Percentiles rank a stretch among this genome's conserved stretches.
phyloP scores from a whole-genome alignment of 306 rosid genomes.

The Trichosanthes truncata region DNA sequence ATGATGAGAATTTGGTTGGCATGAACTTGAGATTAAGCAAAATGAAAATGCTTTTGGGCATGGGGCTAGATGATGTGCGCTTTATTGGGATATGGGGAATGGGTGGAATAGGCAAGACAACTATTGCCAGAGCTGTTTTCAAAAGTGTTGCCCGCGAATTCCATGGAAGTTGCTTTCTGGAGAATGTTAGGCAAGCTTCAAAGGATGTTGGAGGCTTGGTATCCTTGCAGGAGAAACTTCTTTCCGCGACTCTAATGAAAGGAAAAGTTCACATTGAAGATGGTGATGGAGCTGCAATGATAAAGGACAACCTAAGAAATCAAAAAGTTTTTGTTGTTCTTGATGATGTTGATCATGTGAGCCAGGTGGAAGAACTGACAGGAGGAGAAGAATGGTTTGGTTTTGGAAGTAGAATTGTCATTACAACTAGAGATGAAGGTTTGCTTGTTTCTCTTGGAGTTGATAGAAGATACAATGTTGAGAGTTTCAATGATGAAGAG shows the following conservation, averaged over 20 bases:
- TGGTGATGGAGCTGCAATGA: not conserved
- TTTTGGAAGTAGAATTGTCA: conserved; percentile 7
- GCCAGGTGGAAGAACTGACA: not conserved
- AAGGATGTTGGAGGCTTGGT: not conserved
- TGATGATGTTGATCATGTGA: conserved; percentile 1
- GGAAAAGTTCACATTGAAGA: not conserved
- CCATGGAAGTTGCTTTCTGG: conserved; percentile 14
- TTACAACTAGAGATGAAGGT: conserved; percentile 11
- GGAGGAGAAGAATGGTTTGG: conserved; percentile 6
- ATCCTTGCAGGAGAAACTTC: conserved; percentile 16
- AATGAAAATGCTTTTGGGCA: not conserved
- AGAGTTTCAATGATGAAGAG: conserved; percentile 3
- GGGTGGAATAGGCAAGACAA: conserved; percentile 21
- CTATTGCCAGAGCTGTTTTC: conserved; percentile 7
- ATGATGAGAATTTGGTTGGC: conserved; percentile 18
- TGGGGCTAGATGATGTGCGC: not conserved
- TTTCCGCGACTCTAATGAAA: not conserved
- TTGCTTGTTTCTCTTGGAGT: conserved; percentile 1
- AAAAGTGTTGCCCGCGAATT: not conserved
- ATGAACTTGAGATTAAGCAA: too few species aligned
- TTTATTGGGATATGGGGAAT: conserved; percentile 26
- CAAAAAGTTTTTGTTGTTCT: conserved; percentile 10
- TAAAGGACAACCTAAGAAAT: not conserved
- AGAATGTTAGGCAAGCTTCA: conserved; percentile 7
- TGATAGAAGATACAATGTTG: not conserved